Conservation (phyloP, 192 early-diverging fungal species). For the Backusella parvicylindrica region DNA sequence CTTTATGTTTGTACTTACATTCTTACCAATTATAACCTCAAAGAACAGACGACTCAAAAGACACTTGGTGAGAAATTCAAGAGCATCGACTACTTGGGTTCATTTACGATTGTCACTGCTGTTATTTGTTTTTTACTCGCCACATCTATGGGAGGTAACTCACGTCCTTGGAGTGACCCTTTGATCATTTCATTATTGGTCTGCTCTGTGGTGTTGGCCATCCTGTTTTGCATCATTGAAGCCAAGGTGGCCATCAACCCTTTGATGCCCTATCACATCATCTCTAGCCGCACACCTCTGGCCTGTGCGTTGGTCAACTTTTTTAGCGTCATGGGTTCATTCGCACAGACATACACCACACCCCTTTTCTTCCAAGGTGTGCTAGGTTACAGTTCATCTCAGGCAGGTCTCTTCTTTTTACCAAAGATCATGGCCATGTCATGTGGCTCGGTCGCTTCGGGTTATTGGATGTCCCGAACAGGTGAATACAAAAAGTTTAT, state of each 20-base stretch:
- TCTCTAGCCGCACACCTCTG: conserved; percentile 44
- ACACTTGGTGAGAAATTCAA: conserved; percentile 38
- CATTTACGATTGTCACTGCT: conserved; percentile 34
- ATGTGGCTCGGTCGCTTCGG: conserved; percentile 18
- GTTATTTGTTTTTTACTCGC: conserved; percentile 45
- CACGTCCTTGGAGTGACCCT: conserved; percentile 45
- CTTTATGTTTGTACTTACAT: conserved; percentile 36
- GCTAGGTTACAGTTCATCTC: conserved; percentile 21
- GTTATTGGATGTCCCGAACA: conserved; percentile 31
- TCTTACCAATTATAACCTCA: conserved; percentile 42
- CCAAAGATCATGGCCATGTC: conserved; percentile 29
- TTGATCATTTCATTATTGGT: conserved; percentile 36
- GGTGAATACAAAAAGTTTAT: conserved; percentile 34
- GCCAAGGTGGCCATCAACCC: conserved; percentile 58
- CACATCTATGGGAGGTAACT: conserved; percentile 54
- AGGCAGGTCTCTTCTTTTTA: conserved; percentile 27
- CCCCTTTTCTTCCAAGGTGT: conserved; percentile 41
- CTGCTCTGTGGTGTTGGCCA: conserved; percentile 23
- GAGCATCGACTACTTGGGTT: conserved; percentile 50
- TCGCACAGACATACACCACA: conserved; percentile 27
- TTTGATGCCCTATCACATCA: conserved; percentile 58
- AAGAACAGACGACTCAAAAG: not conserved
- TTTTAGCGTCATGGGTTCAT: conserved; percentile 35
- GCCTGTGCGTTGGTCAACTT: conserved; percentile 43
- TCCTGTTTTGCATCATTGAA: conserved; percentile 49